phyloP scores from a whole-genome alignment of 2,329 filamentous ascomycete species.

The Metarhizium rileyi region DNA sequence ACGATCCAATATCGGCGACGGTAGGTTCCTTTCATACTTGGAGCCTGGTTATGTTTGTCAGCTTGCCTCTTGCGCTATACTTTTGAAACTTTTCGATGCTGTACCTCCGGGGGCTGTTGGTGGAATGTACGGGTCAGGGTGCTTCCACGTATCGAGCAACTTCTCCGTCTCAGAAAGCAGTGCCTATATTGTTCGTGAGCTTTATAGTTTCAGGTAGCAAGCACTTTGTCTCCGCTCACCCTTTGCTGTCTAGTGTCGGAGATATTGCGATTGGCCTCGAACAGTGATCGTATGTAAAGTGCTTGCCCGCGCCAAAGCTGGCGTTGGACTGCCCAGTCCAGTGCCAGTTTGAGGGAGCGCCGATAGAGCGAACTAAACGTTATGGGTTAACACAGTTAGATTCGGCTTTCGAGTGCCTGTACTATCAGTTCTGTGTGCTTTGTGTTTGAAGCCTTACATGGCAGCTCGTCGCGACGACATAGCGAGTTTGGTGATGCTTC shows the following conservation, averaged over 20 bases:
- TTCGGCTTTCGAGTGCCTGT: neutral
- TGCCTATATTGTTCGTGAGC: constrained; percentile 42
- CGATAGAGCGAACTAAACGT: constrained; percentile 65
- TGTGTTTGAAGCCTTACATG: constrained; percentile 30
- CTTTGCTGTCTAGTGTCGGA: constrained; percentile 77
- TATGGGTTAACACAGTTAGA: neutral
- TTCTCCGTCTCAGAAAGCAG: constrained; percentile 82
- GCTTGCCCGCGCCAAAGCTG: constrained; percentile 93
- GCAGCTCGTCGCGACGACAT: constrained; percentile 35
- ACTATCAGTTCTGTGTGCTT: neutral
- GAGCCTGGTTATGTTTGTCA: constrained; percentile 50
- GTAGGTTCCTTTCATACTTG: constrained; percentile 92
- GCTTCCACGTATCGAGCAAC: constrained; percentile 87
- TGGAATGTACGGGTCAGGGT: constrained; percentile 83
- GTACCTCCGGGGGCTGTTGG: constrained; percentile 90
- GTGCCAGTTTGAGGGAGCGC: constrained; percentile 81
- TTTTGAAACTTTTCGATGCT: constrained; percentile 13
- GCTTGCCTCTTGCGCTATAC: neutral
- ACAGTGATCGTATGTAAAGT: constrained; percentile 87
- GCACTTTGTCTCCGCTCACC: constrained; percentile 38
- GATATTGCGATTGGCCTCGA: constrained; percentile 84
- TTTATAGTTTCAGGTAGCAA: neutral
- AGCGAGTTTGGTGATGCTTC: constrained; percentile 6
- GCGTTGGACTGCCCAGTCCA: constrained; percentile 92
- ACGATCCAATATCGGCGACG: constrained; percentile 72